Evolutionary conservation across 768 basidiomycete species (phyloP), one percentile per base, ranked within the genome.

Genomic region (Termitomyces bulborhizus): DNA sequence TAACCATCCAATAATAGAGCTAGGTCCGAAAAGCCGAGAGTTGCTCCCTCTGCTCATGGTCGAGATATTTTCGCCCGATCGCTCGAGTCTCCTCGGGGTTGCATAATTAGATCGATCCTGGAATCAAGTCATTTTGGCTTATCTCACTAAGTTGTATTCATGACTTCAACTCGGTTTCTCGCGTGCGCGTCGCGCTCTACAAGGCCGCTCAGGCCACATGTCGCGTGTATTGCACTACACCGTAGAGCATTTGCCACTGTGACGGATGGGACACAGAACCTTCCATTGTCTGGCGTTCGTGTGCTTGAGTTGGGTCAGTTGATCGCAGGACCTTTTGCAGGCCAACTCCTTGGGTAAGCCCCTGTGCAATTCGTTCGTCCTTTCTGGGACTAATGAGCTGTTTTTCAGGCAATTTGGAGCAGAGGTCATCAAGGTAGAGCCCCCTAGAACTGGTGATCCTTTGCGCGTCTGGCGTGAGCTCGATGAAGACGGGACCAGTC

Each of bases 301-400:
- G 81, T 88, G 6, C 69, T 87, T 6, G 86, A 88, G 61, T 70
- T 88, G 40, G 86, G 86, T 0, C 85, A 88, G 57, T 71, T 87
- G 18, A 84, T 88, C 55, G 85, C 86, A 1, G 86, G 86, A 9
- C 85, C 86, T 1, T 87, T 88, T 66, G 84, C 82, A 24, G 85
- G 85, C 1, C 86, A 88, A 52, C 71, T 88, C 7, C 79, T 88
- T 4, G 84, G 84, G 86, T 86, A 68, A 52, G 74, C 27, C 11
- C 16, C 52, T 16, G 4, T 21, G 18, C 27, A 4, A 31, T 49
- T 1, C 16, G 48, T 6, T 31, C 27, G 24, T 53, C 11, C 13
- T 12, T 9, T 21, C 26, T 49, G n/a, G 16, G 50, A 16, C 29
- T 50, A 4, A 18, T 40, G 53, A 8, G 29, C 9, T 52, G 36